phyloP scores from a whole-genome alignment of 257 asterid species.

The Echium plantagineum region DNA sequence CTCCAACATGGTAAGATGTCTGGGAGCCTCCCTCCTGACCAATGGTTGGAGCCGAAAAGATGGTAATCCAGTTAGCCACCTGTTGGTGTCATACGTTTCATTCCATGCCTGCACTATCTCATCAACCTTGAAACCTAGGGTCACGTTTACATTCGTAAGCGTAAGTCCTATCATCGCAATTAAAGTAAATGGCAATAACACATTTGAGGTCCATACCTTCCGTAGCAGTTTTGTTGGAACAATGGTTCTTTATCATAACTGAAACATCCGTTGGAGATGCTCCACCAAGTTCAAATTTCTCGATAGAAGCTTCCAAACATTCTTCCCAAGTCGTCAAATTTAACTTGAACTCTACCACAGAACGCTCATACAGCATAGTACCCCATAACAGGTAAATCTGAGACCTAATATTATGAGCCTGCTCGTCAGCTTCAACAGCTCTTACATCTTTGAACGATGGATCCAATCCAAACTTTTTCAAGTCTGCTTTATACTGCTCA shows the following conservation, averaged over 20 bases:
- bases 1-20: constrained; percentile 64
- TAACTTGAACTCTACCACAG: constrained; percentile 82
- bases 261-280: constrained; percentile 81
- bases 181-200: background rate
- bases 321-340: constrained; percentile 87
- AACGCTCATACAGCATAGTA: constrained; percentile 78
- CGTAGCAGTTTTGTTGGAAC: constrained; percentile 86
- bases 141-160: constrained; percentile 15
- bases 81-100: constrained; percentile 83
- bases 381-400: constrained; percentile 90
- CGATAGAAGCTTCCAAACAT: constrained; percentile 85
- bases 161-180: constrained; percentile 5
- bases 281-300: constrained; percentile 81
- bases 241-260: constrained; percentile 90
- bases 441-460: constrained; percentile 42
- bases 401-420: constrained; percentile 57
- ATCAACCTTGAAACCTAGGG: constrained; percentile 78
- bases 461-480: constrained; percentile 53
- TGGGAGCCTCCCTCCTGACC: constrained; percentile 67
- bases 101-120: constrained; percentile 99
- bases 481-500: constrained; percentile 50
- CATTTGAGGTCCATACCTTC: constrained; percentile 41
- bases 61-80: constrained; percentile 67
- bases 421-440: constrained; percentile 56
- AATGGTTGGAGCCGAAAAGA: constrained; percentile 67